Percentiles rank a stretch among this genome's conserved stretches.
phyloP scores from a whole-genome alignment of 495 filamentous ascomycete species.

The Aspergillus nanangensis region DNA sequence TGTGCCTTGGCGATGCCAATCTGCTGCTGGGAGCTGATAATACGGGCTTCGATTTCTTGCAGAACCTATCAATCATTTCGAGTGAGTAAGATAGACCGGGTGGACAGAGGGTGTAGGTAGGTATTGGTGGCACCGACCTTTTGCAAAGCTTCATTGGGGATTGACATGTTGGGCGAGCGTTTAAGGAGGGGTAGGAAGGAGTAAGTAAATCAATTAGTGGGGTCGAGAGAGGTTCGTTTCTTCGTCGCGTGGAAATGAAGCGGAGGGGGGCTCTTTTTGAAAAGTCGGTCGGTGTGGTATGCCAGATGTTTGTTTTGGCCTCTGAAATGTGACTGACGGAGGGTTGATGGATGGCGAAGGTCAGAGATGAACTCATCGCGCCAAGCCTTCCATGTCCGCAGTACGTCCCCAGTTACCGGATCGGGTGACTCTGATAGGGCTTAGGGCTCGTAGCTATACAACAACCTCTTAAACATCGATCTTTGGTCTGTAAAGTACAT shows the following conservation, averaged over 20 bases:
- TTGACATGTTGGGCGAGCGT: constrained; percentile 65
- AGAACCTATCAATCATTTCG: constrained; percentile 58
- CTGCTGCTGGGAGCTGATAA: constrained; percentile 83
- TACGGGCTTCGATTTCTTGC: constrained; percentile 89
- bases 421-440: constrained; percentile 9
- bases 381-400: constrained; percentile 9
- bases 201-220: no score
- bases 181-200: neutral
- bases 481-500: neutral
- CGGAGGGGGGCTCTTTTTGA: neutral
- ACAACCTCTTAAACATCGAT: neutral
- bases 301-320: neutral
- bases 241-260: neutral
- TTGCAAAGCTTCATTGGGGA: constrained; percentile 91
- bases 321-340: neutral
- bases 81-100: constrained; percentile 6
- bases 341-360: neutral
- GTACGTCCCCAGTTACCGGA: constrained; percentile 7
- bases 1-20: constrained; percentile 83
- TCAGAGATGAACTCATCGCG: constrained; percentile 6
- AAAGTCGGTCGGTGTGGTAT: neutral
- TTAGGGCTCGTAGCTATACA: constrained; percentile 10
- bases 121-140: constrained; percentile 55
- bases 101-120: neutral
- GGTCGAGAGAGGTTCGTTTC: no score